These are phyloP conservation scores for Cerrena zonata DNA, from an alignment of 1,284 basidiomycete genomes.

Conservation along the genomic window DNA sequence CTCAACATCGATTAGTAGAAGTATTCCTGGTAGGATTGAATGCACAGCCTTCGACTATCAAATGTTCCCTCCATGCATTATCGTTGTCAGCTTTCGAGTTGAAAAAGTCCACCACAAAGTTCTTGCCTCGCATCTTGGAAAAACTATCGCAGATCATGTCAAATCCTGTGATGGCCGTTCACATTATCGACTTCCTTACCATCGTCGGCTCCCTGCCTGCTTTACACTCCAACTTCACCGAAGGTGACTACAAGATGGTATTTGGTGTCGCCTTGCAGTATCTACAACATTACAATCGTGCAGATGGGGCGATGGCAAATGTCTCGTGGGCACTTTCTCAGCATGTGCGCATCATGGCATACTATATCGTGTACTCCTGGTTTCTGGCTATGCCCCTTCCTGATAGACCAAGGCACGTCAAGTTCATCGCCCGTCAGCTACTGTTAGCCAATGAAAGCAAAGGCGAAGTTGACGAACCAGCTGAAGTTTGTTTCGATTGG, in stretches of 20 bases:
- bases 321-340: slow-evolving; percentile 88
- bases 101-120: slow-evolving; percentile 77
- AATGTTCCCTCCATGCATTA: slow-evolving; percentile 88
- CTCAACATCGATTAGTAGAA: slow-evolving; percentile 69
- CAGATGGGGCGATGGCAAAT: slow-evolving; percentile 47
- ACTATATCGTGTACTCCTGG: slow-evolving; percentile 92
- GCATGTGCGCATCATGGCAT: slow-evolving; percentile 91
- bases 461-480: slow-evolving; percentile 77
- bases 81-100: slow-evolving; percentile 88
- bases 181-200: slow-evolving; percentile 90
- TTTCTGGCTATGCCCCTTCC: slow-evolving; percentile 86
- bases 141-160: slow-evolving; percentile 94
- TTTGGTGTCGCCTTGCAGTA: slow-evolving; percentile 95
- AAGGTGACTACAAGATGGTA: slow-evolving; percentile 87
- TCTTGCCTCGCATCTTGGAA: slow-evolving; percentile 76
- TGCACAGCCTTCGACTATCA: slow-evolving; percentile 75
- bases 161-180: slow-evolving; percentile 87
- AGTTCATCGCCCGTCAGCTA: slow-evolving; percentile 84
- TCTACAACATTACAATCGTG: slow-evolving; percentile 83
- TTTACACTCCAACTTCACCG: slow-evolving; percentile 89
- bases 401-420: slow-evolving; percentile 79
- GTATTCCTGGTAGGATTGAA: slow-evolving; percentile 81
- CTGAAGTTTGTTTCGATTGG: slow-evolving; percentile 98
- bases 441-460: slow-evolving; percentile 83
- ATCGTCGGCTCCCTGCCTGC: slow-evolving; percentile 78